Evolutionary conservation across 2,329 filamentous ascomycete genomes (phyloP).

Genomic region (Aspergillus novofumigatus): DNA sequence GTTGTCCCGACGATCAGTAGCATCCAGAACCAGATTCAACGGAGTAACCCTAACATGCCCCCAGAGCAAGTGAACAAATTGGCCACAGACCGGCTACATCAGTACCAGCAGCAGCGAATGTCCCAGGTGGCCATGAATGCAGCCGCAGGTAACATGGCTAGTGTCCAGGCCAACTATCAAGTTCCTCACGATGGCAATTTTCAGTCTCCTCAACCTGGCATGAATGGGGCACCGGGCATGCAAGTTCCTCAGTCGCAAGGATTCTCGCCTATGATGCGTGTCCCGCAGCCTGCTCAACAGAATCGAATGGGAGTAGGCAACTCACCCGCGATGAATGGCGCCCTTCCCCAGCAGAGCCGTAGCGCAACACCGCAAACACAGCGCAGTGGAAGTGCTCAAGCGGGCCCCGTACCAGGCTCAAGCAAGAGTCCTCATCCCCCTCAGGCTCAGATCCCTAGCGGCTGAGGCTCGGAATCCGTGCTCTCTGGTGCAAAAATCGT

Average conservation of each 20-base stretch:
- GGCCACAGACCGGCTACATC: conserved; percentile 49
- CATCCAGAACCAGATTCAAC: conserved; percentile 50
- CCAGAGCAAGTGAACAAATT: conserved; percentile 52
- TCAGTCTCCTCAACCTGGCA: conserved; percentile 29
- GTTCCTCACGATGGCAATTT: conserved; percentile 37
- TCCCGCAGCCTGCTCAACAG: conserved; percentile 45
- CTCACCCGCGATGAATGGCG: conserved; percentile 44
- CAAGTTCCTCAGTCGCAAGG: conserved; percentile 47
- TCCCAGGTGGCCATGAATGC: conserved; percentile 52
- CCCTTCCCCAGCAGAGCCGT: conserved; percentile 39
- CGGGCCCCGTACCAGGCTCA: conserved; percentile 32
- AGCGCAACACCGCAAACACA: conserved; percentile 46
- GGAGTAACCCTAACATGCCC: conserved; percentile 48
- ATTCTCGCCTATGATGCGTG: conserved; percentile 52
- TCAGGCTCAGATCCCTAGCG: conserved; percentile 38
- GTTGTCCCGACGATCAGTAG: conserved; percentile 53
- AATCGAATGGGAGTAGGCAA: conserved; percentile 36
- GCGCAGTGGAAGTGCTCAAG: conserved; percentile 42
- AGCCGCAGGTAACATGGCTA: conserved; percentile 45
- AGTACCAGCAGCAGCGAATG: conserved; percentile 45
- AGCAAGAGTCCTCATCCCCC: conserved; percentile 41
- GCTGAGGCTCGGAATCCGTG: conserved; percentile 15
- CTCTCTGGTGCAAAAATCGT: neutral
- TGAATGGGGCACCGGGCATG: conserved; percentile 36
- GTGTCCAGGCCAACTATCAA: conserved; percentile 38